These are phyloP conservation scores for Oryza coarctata DNA, from an alignment of 176 grass and related monocot species.

Conservation along the genomic window DNA sequence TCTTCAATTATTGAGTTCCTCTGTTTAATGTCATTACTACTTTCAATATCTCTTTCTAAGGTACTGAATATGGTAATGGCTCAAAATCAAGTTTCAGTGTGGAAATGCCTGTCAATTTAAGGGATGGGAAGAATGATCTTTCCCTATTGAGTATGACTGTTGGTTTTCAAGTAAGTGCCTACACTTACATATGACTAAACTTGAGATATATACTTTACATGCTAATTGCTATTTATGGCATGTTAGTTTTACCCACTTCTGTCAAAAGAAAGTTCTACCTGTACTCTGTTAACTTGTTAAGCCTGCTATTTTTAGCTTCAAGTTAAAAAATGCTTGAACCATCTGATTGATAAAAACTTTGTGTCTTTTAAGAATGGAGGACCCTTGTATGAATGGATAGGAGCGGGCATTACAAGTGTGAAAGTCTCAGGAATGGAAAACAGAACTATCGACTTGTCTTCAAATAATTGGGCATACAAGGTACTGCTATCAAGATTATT, in stretches of 20 bases:
- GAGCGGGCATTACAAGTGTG: conserved; percentile 76
- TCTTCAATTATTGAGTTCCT: neutral
- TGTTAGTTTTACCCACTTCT: neutral
- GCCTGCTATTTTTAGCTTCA: neutral
- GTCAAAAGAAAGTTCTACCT: neutral
- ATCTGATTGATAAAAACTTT: conserved; percentile 29
- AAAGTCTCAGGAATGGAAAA: conserved; percentile 64
- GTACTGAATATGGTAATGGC: conserved; percentile 72
- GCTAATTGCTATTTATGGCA: conserved; percentile 1
- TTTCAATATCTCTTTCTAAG: conserved; percentile 41
- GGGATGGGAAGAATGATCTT: conserved; percentile 72
- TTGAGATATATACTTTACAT: conserved; percentile 17
- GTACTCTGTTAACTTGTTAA: neutral
- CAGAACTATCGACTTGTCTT: conserved; percentile 58
- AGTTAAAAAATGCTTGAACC: neutral
- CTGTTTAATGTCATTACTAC: neutral
- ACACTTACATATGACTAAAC: neutral
- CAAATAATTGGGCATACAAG: conserved; percentile 75
- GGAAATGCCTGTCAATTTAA: conserved; percentile 57
- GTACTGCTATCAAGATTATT: conserved; percentile 37
- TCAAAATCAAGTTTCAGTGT: conserved; percentile 62
- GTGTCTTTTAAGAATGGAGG: conserved; percentile 75
- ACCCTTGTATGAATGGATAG: conserved; percentile 80
- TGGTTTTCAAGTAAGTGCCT: conserved; percentile 82
- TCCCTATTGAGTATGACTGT: conserved; percentile 88